Evolutionary conservation across 1,284 basidiomycete species (phyloP).

Genomic region (Ganoderma sp.): DNA sequence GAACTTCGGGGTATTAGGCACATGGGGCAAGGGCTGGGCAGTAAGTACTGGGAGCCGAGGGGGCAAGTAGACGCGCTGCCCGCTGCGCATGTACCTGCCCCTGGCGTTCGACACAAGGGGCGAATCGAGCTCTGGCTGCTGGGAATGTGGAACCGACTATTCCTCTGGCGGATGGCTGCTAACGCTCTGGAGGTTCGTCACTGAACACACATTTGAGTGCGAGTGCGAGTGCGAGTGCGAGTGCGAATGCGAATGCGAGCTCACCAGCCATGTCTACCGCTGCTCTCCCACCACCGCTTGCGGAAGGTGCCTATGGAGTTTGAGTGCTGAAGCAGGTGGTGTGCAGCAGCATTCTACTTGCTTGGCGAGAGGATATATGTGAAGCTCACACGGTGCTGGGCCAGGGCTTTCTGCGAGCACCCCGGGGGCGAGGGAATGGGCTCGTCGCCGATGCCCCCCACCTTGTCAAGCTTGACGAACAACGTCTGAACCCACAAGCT

Average conservation of each 20-base stretch:
- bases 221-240: not conserved
- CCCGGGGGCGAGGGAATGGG: constrained; percentile 49
- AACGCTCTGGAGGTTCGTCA: not conserved
- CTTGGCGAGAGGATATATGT: constrained; percentile 57
- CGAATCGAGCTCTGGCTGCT: not conserved
- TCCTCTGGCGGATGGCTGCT: not conserved
- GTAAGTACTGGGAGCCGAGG: constrained; percentile 36
- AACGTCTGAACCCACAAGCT: constrained; percentile 38
- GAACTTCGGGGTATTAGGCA: constrained; percentile 26
- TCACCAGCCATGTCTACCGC: too few species aligned
- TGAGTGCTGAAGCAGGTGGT: constrained; percentile 37
- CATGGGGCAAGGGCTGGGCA: constrained; percentile 17
- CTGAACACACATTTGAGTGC: not conserved
- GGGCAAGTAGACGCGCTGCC: too few species aligned
- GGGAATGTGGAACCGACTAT: constrained; percentile 36
- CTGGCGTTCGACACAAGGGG: too few species aligned
- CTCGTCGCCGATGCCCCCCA: constrained; percentile 65
- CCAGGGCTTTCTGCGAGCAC: constrained; percentile 35
- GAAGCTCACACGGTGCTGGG: constrained; percentile 49
- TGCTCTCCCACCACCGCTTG: not conserved
- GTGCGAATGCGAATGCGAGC: too few species aligned
- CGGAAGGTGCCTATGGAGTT: constrained; percentile 33
- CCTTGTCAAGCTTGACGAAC: constrained; percentile 49
- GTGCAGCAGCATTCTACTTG: constrained; percentile 29
- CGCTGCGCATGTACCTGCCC: too few species aligned